Conservation (phyloP, 225 moss, liverwort and hornwort genomes). For the Climacium dendroides region DNA sequence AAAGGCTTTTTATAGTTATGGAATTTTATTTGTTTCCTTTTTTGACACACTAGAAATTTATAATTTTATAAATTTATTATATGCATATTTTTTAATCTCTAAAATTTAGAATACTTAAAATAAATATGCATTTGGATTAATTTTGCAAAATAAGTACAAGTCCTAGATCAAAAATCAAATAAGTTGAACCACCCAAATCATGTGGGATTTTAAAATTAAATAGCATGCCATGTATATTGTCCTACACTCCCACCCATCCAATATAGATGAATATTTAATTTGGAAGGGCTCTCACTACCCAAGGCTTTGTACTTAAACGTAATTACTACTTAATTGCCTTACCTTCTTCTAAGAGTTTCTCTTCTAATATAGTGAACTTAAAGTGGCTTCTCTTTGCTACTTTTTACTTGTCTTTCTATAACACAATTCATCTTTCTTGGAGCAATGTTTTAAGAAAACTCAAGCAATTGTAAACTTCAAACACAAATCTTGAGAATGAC, state of each 20-base stretch:
- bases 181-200: background rate
- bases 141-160: background rate
- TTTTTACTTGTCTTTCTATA: background rate
- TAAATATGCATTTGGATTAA: background rate
- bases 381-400: no score
- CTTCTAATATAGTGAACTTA: background rate
- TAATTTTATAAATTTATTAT: background rate
- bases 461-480: background rate
- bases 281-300: rapidly evolving
- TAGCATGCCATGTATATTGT: background rate
- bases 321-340: background rate
- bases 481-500: rapidly evolving
- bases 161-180: background rate
- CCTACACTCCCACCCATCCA: rapidly evolving
- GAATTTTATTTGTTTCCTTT: background rate
- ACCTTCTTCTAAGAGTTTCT: background rate
- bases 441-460: rapidly evolving
- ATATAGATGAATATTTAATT: background rate
- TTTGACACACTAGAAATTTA: background rate
- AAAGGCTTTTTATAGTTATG: background rate
- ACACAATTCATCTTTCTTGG: rapidly evolving
- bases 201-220: background rate
- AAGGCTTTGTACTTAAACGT: background rate
- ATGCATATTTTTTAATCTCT: background rate
- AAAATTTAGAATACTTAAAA: background rate